phyloP scores from a whole-genome alignment of 306 rosid genomes.

The Prosopis cineraria region DNA sequence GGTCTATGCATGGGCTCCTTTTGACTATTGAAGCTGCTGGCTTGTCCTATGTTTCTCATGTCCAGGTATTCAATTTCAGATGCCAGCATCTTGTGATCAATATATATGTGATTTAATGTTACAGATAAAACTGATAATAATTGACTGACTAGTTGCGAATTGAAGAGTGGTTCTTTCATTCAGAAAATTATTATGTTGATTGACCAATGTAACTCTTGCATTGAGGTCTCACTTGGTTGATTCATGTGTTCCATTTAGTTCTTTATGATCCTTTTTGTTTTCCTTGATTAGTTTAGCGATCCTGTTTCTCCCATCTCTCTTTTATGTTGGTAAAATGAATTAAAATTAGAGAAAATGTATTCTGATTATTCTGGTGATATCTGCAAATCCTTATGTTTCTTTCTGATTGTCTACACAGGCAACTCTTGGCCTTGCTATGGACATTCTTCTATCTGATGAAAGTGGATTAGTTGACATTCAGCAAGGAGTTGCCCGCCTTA shows the following conservation, averaged over 20 bases:
- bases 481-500: conserved; percentile 95
- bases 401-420: conserved; percentile 53
- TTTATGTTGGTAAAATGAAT: background rate
- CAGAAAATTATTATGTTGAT: background rate
- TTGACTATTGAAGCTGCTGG: conserved; percentile 99
- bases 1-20: conserved; percentile 99
- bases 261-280: background rate
- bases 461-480: conserved; percentile 88
- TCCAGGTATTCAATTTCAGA: conserved; percentile 70
- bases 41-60: conserved; percentile 91
- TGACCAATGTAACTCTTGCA: conserved; percentile 3
- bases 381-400: background rate
- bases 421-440: conserved; percentile 94
- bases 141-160: conserved; percentile 23
- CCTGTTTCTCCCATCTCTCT: background rate
- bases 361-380: background rate
- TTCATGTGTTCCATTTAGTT: conserved; percentile 29
- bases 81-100: conserved; percentile 22
- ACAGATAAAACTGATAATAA: conserved; percentile 25
- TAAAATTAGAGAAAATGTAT: background rate
- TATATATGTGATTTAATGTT: conserved; percentile 21
- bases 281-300: background rate
- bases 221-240: conserved; percentile 11
- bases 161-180: conserved; percentile 25
- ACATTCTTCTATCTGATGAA: conserved; percentile 90